phyloP scores from a whole-genome alignment of 1,284 basidiomycete species.

The Trichosporon coremiiforme region DNA sequence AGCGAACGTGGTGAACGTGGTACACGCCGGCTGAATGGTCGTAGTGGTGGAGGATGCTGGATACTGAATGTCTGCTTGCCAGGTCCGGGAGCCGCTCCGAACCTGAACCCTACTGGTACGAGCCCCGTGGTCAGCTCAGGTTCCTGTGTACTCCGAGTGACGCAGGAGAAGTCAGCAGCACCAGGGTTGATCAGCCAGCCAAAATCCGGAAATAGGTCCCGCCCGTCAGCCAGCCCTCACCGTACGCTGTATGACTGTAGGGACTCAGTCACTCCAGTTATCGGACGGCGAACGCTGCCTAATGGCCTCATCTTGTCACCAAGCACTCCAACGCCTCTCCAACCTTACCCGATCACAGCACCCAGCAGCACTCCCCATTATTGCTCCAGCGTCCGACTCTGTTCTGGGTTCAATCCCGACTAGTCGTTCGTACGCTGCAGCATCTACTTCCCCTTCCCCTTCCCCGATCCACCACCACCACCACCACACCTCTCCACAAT shows the following conservation, averaged over 20 bases:
- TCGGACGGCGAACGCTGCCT: neutral
- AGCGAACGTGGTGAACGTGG: neutral
- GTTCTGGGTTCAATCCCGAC: neutral
- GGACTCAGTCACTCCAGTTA: neutral
- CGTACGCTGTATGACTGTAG: neutral
- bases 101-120: neutral
- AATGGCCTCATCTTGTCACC: neutral
- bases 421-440: conserved; percentile 1
- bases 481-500: neutral
- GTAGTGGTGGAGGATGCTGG: neutral
- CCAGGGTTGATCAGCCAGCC: neutral
- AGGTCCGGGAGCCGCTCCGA: neutral
- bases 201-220: conserved; percentile 5
- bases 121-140: neutral
- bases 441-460: neutral
- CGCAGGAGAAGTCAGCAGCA: neutral
- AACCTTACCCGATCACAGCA: neutral
- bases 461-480: neutral
- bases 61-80: neutral
- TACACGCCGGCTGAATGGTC: neutral
- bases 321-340: neutral
- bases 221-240: neutral
- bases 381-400: neutral
- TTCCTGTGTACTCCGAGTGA: neutral
- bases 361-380: neutral